Conservation (phyloP, 176 grass and related monocot genomes). For the Urochloa ruziziensis region DNA sequence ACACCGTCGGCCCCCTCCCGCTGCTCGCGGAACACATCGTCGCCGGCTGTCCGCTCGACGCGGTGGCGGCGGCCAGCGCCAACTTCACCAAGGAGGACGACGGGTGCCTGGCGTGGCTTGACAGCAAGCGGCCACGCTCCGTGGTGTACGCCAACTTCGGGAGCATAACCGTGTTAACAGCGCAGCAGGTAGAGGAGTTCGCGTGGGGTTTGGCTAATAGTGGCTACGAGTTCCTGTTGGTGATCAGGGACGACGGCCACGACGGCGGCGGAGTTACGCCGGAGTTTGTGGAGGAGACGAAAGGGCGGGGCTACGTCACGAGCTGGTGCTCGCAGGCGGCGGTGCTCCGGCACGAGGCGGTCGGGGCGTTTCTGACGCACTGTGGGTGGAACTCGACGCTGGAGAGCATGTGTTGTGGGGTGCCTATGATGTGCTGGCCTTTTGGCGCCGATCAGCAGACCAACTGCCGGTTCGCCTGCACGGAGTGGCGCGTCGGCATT, state of each 20-base stretch:
- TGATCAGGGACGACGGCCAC: background rate
- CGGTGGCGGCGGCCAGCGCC: no score
- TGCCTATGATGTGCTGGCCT: conserved; percentile 15
- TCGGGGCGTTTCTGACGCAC: conserved; percentile 46
- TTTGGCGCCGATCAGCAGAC: background rate
- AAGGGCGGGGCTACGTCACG: background rate
- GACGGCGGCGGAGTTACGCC: background rate
- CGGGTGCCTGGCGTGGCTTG: conserved; percentile 6
- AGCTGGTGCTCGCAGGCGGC: conserved; percentile 38
- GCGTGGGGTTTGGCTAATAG: conserved; percentile 26
- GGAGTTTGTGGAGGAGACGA: conserved; percentile 4
- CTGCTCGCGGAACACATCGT: background rate
- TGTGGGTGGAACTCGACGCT: conserved; percentile 78
- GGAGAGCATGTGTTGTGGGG: conserved; percentile 45
- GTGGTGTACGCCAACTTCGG: conserved; percentile 34
- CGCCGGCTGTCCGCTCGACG: background rate
- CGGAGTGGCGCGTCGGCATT: conserved; percentile 12
- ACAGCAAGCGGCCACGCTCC: background rate
- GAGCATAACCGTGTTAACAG: background rate
- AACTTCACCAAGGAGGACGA: background rate
- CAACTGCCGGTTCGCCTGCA: conserved; percentile 10
- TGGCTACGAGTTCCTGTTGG: conserved; percentile 3
- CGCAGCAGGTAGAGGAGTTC: conserved; percentile 7
- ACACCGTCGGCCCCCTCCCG: conserved; percentile 18
- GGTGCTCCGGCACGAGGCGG: conserved; percentile 34